Percentiles rank a stretch among this genome's conserved stretches.
phyloP scores from a whole-genome alignment of 2,329 filamentous ascomycete genomes.

The Nigrospora sphaerica region DNA sequence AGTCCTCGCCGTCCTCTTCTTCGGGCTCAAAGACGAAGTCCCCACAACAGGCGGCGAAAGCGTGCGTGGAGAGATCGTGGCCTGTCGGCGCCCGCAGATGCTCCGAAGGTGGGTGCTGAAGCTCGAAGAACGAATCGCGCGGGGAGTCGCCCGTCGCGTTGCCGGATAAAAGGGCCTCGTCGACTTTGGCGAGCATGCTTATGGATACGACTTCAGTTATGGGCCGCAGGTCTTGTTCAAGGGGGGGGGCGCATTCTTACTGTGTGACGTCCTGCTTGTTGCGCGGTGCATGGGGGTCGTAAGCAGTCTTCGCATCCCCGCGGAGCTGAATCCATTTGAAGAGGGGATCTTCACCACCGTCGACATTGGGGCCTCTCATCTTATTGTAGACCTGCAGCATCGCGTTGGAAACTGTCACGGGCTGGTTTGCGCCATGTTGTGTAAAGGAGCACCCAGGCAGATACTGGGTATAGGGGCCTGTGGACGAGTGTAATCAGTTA shows the following conservation, averaged over 20 bases:
- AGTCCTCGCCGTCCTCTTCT: constrained; percentile 12
- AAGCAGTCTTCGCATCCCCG: constrained; percentile 2
- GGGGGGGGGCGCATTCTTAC: constrained; percentile 6
- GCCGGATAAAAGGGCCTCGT: constrained; percentile 7
- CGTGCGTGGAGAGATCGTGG: constrained; percentile 10
- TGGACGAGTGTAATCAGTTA: too few species aligned
- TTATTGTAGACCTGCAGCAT: constrained; percentile 17
- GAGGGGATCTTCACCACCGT: constrained; percentile 10
- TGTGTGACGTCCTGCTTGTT: constrained; percentile 8
- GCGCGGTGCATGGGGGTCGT: not conserved
- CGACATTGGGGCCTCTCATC: constrained; percentile 16
- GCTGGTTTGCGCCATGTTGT: not conserved
- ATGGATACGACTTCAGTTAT: not conserved
- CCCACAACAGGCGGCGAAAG: constrained; percentile 2
- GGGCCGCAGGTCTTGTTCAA: not conserved
- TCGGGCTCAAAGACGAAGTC: constrained; percentile 7
- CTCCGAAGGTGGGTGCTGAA: constrained; percentile 11
- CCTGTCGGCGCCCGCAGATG: constrained; percentile 10
- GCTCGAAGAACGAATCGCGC: constrained; percentile 12
- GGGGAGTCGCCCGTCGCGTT: constrained; percentile 12
- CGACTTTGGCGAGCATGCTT: constrained; percentile 14
- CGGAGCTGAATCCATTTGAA: constrained; percentile 14
- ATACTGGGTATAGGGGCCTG: too few species aligned
- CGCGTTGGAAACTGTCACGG: constrained; percentile 11
- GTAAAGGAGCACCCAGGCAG: too few species aligned